Conservation (phyloP, 1,284 basidiomycete genomes). For the Ceratobasidium sp. region DNA sequence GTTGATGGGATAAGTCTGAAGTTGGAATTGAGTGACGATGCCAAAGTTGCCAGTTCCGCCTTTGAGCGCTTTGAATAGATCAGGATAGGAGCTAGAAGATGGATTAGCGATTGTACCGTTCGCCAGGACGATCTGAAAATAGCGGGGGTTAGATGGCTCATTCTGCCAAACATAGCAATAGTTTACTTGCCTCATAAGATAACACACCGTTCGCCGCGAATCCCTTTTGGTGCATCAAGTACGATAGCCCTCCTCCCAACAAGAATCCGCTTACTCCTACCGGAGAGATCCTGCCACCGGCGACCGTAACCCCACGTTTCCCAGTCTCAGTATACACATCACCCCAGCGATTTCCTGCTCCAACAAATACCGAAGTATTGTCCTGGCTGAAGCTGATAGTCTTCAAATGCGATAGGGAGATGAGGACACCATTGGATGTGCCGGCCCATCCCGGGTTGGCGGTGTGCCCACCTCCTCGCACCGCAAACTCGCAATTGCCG, state of each 20-base stretch:
- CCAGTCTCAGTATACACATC: conserved; percentile 22
- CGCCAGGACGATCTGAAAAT: conserved; percentile 17
- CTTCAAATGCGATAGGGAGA: neutral
- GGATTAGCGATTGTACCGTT: conserved; percentile 23
- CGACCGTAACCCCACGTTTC: conserved; percentile 7
- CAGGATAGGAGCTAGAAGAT: neutral
- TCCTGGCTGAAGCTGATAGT: neutral
- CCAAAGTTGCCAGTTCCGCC: conserved; percentile 33
- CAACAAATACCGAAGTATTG: conserved; percentile 3
- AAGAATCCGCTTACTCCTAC: conserved; percentile 31
- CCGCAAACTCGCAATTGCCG: conserved; percentile 11
- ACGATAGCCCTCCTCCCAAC: conserved; percentile 21
- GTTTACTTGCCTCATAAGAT: conserved; percentile 6
- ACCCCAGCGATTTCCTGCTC: conserved; percentile 24
- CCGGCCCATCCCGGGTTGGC: conserved; percentile 32
- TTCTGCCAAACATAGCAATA: neutral
- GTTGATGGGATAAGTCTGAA: conserved; percentile 15
- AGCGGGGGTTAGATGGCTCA: neutral
- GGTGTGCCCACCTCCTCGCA: conserved; percentile 20
- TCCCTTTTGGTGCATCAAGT: conserved; percentile 20
- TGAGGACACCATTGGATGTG: conserved; percentile 17
- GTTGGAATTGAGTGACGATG: conserved; percentile 12
- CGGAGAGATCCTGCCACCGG: conserved; percentile 12
- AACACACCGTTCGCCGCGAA: conserved; percentile 20
- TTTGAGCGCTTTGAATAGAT: conserved; percentile 24